Evolutionary conservation across 768 basidiomycete genomes (phyloP), one percentile per base, ranked within the genome.

Genomic region (Obba rivulosa): DNA sequence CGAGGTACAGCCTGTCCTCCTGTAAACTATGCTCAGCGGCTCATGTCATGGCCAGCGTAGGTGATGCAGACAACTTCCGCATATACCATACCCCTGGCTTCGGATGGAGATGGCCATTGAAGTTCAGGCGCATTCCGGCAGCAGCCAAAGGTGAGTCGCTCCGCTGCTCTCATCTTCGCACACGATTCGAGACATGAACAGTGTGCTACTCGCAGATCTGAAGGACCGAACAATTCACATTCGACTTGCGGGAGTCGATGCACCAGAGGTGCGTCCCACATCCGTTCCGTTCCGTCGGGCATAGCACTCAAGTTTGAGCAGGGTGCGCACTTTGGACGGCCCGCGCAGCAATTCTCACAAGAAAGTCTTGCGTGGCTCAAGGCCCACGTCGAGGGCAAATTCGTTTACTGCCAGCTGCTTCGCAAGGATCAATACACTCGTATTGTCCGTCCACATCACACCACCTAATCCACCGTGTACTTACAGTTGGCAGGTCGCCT

Each of bases 211-310:
- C 43, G 46, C 46, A 91, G 92, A 80, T 0, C 71, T 94, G 41
- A 87, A 80, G 61, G 79, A 84, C 52, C 70, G 91, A 56, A 96
- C 94, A 2, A 72, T 97, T 16, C 85, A 89, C 58, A 81, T 98
- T 23, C 81, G 94, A 13, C 79, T 98, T 23, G 89, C 89, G 13
- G 94, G 91, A 0, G 81, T 92, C 4, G 94, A 98, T 62, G 94
- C 94, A 1, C 94, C 94, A 0, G 94, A 98, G 74, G 91, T 87
- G 56, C 24, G 62, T 41, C 34, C n/a, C 44, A 14, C 41, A 17
- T 34, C 43, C 17, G n/a, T 39, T 18, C 34, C 8, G 23, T 43
- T n/a, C 43, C 24, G 31, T 28, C n/a, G 23, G 11, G 13, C 8
- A 22, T 34, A n/a, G 11, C 24, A 16, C 3, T 22, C n/a, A n/a